These are phyloP conservation scores for Homolaphlyctis polyrhiza DNA, from an alignment of 371 early-diverging fungal genomes.

Conservation along the genomic window DNA sequence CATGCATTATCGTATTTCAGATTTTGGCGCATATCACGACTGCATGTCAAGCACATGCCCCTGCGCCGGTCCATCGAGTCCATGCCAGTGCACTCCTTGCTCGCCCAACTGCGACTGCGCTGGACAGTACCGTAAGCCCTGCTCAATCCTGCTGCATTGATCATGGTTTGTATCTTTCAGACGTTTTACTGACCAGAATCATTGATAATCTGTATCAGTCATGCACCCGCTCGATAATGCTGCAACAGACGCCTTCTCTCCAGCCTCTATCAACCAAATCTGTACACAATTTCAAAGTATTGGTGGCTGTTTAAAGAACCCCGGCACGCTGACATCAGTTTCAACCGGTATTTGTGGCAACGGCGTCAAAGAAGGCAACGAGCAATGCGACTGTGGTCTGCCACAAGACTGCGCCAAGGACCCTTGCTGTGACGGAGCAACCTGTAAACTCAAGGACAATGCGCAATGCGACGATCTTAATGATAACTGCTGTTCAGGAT, in stretches of 20 bases:
- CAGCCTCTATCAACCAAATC: conserved; percentile 70
- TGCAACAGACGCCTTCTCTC: conserved; percentile 64
- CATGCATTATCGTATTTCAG: conserved; percentile 16
- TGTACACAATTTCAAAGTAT: conserved; percentile 50
- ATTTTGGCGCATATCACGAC: conserved; percentile 64
- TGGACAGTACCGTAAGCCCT: conserved; percentile 70
- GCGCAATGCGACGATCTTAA: conserved; percentile 79
- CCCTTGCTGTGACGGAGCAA: conserved; percentile 74
- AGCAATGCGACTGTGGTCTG: conserved; percentile 92
- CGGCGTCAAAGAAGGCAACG: conserved; percentile 78
- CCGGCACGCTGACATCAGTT: conserved; percentile 44
- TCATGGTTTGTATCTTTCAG: neutral
- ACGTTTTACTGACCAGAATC: neutral
- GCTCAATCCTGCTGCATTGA: conserved; percentile 13
- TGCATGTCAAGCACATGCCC: conserved; percentile 58
- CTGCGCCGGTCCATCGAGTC: conserved; percentile 28
- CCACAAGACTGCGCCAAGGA: conserved; percentile 63
- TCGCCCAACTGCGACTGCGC: conserved; percentile 65
- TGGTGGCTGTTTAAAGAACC: conserved; percentile 59
- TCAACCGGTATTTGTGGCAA: conserved; percentile 83
- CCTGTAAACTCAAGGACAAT: conserved; percentile 72
- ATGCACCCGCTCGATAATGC: conserved; percentile 72
- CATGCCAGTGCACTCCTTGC: conserved; percentile 66
- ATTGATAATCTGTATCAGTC: too few relatives aligned
- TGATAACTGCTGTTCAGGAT: conserved; percentile 77